Evolutionary conservation across 2,329 filamentous ascomycete species (phyloP).

Genomic region (Cadophora luteo-olivacea): DNA sequence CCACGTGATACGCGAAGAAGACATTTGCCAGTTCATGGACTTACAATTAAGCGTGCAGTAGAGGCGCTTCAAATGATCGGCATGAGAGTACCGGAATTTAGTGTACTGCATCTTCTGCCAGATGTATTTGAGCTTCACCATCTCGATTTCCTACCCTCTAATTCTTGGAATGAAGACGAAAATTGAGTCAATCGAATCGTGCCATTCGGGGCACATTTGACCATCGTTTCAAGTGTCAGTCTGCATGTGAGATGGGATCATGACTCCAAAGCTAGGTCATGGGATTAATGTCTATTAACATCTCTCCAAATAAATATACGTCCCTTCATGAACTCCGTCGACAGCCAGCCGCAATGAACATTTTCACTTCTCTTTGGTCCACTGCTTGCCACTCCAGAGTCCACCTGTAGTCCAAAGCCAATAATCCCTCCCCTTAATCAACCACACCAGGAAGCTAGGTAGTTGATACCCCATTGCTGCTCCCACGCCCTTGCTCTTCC

Average conservation of each 20-base stretch:
- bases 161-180: too few relatives aligned
- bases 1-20: not conserved
- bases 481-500: conserved; percentile 53
- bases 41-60: not conserved
- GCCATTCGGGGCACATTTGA: not conserved
- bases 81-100: not conserved
- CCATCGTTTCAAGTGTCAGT: not conserved
- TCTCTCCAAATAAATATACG: not conserved
- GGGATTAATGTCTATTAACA: not conserved
- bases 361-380: conserved; percentile 51
- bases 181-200: not conserved
- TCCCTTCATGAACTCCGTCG: not conserved
- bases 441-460: conserved; percentile 54
- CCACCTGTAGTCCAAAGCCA: conserved; percentile 56
- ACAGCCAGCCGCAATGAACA: not conserved
- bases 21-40: not conserved
- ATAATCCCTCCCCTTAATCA: conserved; percentile 58
- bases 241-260: not conserved
- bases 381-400: conserved; percentile 59
- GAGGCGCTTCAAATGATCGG: not conserved
- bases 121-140: too few relatives aligned
- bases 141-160: too few relatives aligned
- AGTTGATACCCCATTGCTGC: conserved; percentile 51
- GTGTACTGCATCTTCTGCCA: too few relatives aligned
- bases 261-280: not conserved